These are phyloP conservation scores for Cladobotryum mycophilum DNA, from an alignment of 2,329 filamentous ascomycete species.

Conservation along the genomic window DNA sequence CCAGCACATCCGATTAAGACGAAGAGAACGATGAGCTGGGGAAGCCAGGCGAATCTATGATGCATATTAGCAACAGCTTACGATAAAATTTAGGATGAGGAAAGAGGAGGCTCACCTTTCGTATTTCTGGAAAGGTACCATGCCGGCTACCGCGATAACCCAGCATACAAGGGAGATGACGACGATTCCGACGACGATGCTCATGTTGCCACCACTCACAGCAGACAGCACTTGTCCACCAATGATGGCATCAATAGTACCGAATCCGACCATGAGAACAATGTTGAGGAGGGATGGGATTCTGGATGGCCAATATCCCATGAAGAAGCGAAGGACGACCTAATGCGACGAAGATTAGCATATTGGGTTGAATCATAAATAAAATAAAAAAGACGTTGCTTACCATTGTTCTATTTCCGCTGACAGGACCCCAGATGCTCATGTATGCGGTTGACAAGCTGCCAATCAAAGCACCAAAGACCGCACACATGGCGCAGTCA, in stretches of 20 bases:
- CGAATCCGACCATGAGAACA: slow-evolving; percentile 71
- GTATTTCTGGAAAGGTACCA: slow-evolving; percentile 59
- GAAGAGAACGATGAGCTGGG: slow-evolving; percentile 66
- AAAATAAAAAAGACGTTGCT: not conserved
- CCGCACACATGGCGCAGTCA: slow-evolving; percentile 63
- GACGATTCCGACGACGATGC: slow-evolving; percentile 67
- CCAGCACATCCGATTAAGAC: slow-evolving; percentile 64
- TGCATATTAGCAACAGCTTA: slow-evolving; percentile 2
- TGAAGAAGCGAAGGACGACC: slow-evolving; percentile 68
- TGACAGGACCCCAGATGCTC: slow-evolving; percentile 67
- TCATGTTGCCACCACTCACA: slow-evolving; percentile 58
- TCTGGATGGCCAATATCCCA: slow-evolving; percentile 54
- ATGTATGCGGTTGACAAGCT: slow-evolving; percentile 69
- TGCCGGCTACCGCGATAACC: slow-evolving; percentile 59
- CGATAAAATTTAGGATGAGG: too few relatives aligned
- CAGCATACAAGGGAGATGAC: slow-evolving; percentile 68
- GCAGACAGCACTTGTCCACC: slow-evolving; percentile 72
- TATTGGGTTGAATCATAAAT: not conserved
- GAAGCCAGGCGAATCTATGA: slow-evolving; percentile 41
- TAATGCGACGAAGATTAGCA: slow-evolving; percentile 4
- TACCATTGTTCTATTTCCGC: slow-evolving; percentile 71
- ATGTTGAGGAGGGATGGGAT: slow-evolving; percentile 24
- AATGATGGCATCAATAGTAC: slow-evolving; percentile 71
- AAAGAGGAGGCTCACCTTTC: slow-evolving; percentile 41
- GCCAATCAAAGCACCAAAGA: slow-evolving; percentile 73